Evolutionary conservation across 805 yeast species (phyloP).

Genomic region (Phaffomyces antillensis): DNA sequence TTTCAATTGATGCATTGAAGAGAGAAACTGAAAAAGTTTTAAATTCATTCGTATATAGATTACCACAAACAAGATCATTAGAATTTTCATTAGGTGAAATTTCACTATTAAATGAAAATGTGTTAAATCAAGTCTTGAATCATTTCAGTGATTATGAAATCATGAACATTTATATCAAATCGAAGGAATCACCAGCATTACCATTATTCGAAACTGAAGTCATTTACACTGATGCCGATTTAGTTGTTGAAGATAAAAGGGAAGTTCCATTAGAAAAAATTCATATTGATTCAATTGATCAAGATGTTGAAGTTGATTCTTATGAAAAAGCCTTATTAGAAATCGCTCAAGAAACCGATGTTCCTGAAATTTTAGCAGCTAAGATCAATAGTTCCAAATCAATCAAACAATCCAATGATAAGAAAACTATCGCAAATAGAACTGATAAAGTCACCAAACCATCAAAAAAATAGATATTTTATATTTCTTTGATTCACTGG

Average conservation of each 20-base stretch:
- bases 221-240: conserved; percentile 30
- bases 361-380: conserved; percentile 53
- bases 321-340: conserved; percentile 80
- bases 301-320: conserved; percentile 40
- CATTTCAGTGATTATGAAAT: conserved; percentile 38
- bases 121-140: conserved; percentile 46
- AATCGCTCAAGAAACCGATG: conserved; percentile 69
- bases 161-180: conserved; percentile 59
- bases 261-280: background rate
- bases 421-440: no score
- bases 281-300: conserved; percentile 29
- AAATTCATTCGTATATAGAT: conserved; percentile 49
- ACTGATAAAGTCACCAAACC: no score
- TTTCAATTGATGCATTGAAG: conserved; percentile 44
- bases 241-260: conserved; percentile 8
- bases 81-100: conserved; percentile 59
- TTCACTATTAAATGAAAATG: conserved; percentile 33
- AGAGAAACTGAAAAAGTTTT: conserved; percentile 55
- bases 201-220: conserved; percentile 71
- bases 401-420: background rate
- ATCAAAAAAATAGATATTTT: no score
- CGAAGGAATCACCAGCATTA: conserved; percentile 68
- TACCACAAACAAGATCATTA: conserved; percentile 70
- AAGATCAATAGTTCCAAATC: conserved; percentile 30
- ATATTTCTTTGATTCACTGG: no score